Evolutionary conservation across 257 asterid genomes (phyloP).

Genomic region (Gentiana macrophylla): DNA sequence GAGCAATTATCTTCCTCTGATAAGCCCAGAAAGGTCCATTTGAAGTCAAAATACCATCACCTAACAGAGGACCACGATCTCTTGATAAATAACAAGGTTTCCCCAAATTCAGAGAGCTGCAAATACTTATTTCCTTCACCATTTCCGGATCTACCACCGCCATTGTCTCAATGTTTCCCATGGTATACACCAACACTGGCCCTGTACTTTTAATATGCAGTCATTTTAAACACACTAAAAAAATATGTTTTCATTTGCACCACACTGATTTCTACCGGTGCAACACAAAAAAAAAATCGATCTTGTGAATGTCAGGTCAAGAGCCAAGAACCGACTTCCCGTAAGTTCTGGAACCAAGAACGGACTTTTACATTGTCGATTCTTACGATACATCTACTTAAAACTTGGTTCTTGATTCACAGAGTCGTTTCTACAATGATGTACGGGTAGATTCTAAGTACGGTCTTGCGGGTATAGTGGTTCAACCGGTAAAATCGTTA

Average conservation of each 20-base stretch:
- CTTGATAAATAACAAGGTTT: slow-evolving; percentile 54
- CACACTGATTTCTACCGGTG: too few species aligned
- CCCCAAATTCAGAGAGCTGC: slow-evolving; percentile 44
- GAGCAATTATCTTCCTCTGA: slow-evolving; percentile 60
- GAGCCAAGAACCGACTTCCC: too few species aligned
- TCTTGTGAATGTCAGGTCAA: too few species aligned
- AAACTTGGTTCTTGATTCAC: background rate
- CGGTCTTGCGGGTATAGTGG: background rate
- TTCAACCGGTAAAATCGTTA: background rate
- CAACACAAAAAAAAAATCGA: too few species aligned
- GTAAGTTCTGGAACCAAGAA: too few species aligned
- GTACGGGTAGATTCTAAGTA: background rate
- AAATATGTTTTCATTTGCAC: background rate
- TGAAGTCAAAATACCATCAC: slow-evolving; percentile 61
- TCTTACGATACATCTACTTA: background rate
- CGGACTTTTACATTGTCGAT: background rate
- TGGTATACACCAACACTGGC: slow-evolving; percentile 37
- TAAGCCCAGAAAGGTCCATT: slow-evolving; percentile 60
- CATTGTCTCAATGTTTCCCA: slow-evolving; percentile 45
- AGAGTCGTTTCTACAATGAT: background rate
- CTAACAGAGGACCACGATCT: slow-evolving; percentile 59
- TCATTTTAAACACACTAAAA: background rate
- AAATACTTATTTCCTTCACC: slow-evolving; percentile 41
- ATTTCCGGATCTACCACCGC: slow-evolving; percentile 40
- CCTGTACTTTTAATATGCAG: slow-evolving; percentile 28